Conservation (phyloP, 2,329 filamentous ascomycete species). For the Exophiala dermatitidis region DNA sequence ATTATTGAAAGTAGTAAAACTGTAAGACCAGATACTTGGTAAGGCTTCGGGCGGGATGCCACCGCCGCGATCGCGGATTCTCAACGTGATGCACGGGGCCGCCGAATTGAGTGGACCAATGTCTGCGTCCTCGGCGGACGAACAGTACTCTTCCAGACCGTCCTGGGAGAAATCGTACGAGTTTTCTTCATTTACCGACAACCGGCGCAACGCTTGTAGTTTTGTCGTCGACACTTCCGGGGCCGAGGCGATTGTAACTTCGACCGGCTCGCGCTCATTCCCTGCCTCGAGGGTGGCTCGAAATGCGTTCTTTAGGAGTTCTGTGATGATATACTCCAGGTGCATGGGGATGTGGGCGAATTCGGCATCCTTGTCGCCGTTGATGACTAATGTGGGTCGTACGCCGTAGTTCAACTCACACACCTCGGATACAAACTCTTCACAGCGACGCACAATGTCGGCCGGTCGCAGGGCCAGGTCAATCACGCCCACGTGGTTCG, state of each 20-base stretch:
- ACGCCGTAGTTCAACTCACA: constrained; percentile 94
- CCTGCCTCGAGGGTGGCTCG: constrained; percentile 81
- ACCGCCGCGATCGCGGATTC: constrained; percentile 90
- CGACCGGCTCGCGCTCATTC: constrained; percentile 71
- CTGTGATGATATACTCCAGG: constrained; percentile 93
- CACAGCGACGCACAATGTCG: constrained; percentile 73
- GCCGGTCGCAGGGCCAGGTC: constrained; percentile 82
- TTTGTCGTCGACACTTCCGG: constrained; percentile 43
- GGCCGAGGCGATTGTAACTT: constrained; percentile 79
- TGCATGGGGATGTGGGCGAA: constrained; percentile 95
- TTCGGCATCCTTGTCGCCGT: constrained; percentile 76
- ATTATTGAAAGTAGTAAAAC: constrained; percentile 88
- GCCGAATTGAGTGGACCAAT: constrained; percentile 37
- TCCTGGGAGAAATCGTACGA: constrained; percentile 25
- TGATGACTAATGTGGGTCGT: constrained; percentile 69
- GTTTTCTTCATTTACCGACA: constrained; percentile 22
- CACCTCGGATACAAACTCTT: constrained; percentile 86
- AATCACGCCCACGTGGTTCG: constrained; percentile 85
- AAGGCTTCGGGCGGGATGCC: constrained; percentile 80
- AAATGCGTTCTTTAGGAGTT: constrained; percentile 94
- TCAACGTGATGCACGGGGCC: constrained; percentile 80
- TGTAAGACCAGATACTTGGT: constrained; percentile 91
- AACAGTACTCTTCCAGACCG: constrained; percentile 25
- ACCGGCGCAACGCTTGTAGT: constrained; percentile 23
- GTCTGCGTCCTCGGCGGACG: constrained; percentile 16